Conservation (phyloP, 352 stramenopile species). For the Phytopythium boreale region DNA sequence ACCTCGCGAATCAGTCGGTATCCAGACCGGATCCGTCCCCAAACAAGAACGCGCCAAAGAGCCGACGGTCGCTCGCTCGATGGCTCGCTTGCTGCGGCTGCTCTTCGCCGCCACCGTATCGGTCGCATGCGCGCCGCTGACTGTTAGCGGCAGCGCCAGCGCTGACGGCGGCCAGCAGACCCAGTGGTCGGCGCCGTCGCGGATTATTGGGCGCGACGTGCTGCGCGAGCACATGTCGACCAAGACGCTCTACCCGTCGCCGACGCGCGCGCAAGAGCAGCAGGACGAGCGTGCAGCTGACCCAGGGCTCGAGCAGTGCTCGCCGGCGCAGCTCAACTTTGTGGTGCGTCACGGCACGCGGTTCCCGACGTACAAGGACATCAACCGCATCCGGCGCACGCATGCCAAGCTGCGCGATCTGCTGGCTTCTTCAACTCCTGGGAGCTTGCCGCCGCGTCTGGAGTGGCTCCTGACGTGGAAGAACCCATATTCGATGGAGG, state of each 20-base stretch:
- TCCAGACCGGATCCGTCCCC: neutral
- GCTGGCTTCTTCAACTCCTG: neutral
- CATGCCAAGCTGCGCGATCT: conserved; percentile 33
- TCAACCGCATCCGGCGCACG: conserved; percentile 43
- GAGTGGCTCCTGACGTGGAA: conserved; percentile 46
- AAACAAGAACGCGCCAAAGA: too few species aligned
- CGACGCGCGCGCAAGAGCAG: conserved; percentile 6
- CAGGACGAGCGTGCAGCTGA: conserved; percentile 2
- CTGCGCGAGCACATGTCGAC: conserved; percentile 70
- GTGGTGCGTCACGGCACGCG: conserved; percentile 77
- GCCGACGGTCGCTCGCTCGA: too few species aligned
- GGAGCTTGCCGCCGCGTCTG: neutral
- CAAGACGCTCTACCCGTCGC: conserved; percentile 66
- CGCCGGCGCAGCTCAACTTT: conserved; percentile 68
- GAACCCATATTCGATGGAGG: conserved; percentile 42
- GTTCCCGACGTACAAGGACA: conserved; percentile 79
- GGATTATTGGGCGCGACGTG: conserved; percentile 19
- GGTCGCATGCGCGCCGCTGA: neutral
- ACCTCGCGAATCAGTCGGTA: neutral
- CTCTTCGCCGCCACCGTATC: neutral
- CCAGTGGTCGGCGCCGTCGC: conserved; percentile 2
- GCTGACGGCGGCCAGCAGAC: neutral
- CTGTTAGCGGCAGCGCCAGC: neutral
- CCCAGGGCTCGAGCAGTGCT: conserved; percentile 21
- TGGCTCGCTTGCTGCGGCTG: neutral